Percentiles rank a stretch among this genome's conserved stretches.
Evolutionary conservation across 768 basidiomycete species (phyloP).

Genomic region (Hemileccinum impolitum): DNA sequence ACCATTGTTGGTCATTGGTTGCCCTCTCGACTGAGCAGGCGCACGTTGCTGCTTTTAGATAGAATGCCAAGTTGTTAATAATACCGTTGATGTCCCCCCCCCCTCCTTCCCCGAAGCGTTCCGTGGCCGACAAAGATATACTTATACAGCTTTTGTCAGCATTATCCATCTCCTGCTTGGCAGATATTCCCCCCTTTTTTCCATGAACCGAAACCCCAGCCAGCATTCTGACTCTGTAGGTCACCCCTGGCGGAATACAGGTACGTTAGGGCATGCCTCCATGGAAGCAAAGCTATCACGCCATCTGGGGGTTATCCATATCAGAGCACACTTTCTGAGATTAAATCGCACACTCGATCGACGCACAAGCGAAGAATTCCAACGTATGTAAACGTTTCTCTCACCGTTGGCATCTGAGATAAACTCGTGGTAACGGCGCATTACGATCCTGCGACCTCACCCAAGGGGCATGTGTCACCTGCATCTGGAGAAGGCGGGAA

Average conservation of each 20-base stretch:
- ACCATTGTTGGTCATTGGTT: background rate
- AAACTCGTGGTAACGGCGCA: constrained; percentile 27
- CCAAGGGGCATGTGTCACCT: constrained; percentile 22
- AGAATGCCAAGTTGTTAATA: constrained; percentile 15
- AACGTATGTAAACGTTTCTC: constrained; percentile 10
- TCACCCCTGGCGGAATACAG: constrained; percentile 4
- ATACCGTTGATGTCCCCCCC: constrained; percentile 3
- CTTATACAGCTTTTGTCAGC: constrained; percentile 6
- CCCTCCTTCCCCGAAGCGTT: background rate
- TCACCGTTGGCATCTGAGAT: constrained; percentile 25
- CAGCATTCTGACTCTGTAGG: background rate
- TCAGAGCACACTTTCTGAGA: constrained; percentile 16
- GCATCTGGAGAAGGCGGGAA: constrained; percentile 10
- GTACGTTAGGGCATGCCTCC: constrained; percentile 14
- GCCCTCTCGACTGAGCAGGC: background rate
- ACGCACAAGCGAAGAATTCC: constrained; percentile 9
- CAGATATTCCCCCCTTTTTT: background rate
- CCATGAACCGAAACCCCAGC: constrained; percentile 1
- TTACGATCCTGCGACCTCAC: constrained; percentile 24
- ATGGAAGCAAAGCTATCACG: constrained; percentile 10
- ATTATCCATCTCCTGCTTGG: constrained; percentile 10
- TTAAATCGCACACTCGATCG: constrained; percentile 27
- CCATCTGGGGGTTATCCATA: constrained; percentile 5
- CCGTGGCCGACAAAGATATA: constrained; percentile 4
- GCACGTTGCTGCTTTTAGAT: constrained; percentile 1